Base-by-base conservation (phyloP, 331 rosid species). In the Dryas integrifolia region DNA sequence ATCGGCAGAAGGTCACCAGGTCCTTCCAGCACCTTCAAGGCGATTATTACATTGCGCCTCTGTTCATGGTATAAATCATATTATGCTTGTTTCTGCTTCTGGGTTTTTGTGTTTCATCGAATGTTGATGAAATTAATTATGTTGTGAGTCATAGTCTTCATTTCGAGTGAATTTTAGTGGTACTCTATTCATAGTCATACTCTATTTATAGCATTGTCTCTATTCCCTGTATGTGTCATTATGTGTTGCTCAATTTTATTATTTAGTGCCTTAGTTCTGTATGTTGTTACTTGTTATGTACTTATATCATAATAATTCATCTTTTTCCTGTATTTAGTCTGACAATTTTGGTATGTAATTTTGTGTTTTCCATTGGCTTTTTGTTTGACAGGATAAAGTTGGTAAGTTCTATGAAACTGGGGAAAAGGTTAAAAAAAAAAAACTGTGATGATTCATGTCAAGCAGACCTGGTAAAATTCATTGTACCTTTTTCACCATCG, bases 1-100 rank as follows among this genome's bases (percentile, higher is more conserved):
- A 91, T 73, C 98, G 98, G 50, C 98, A 94, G 67, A 94, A 91
- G 85, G 89, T 74, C 21, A 94, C 97, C 0, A 85, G 92, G 82
- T 88, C 98, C 30, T 94, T 94, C 53, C 67, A 88, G 74, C 79
- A 94, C 77, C 90, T 91, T 56, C 91, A 88, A 75, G 98, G 97
- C 18, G 98, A 94, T 83, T 94, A 91, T 68, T 89, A 89, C 84
- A 89, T 94, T 51, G 96, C 98, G 47, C 97, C 98, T 77, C 71
- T 86, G 76, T 94, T 94, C 95, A 81, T 94, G 98, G 98, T 92
- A 79, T n/a, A 43, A 43, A 24, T 59, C 4, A 55, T 47, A 0
- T 41, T 43, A 13, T 7, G 44, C 45, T 58, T 47, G 7, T 41
- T 40, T 62, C 18, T 3, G 52, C 41, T 43, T 46, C 16, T 62